These are phyloP conservation scores for Tylopilus sp. DNA, from an alignment of 1,284 basidiomycete genomes.

Conservation along the genomic window DNA sequence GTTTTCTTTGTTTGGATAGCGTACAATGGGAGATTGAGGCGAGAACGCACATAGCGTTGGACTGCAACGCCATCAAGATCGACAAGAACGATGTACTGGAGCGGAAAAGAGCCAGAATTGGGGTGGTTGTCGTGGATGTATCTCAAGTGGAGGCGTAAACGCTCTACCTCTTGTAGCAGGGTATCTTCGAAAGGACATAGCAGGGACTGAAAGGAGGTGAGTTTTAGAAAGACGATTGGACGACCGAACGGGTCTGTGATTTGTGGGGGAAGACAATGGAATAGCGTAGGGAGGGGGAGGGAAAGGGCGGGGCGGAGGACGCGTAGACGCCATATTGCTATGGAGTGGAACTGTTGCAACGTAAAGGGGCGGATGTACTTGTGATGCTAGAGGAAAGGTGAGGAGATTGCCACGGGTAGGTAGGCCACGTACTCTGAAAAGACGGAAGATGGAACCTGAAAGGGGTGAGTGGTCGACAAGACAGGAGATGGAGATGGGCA, in stretches of 20 bases:
- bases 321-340: constrained; percentile 55
- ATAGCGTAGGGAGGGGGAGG: constrained; percentile 28
- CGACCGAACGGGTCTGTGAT: constrained; percentile 57
- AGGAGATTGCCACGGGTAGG: not conserved
- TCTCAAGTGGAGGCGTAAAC: constrained; percentile 46
- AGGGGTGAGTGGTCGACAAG: not conserved
- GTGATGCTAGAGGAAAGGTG: constrained; percentile 48
- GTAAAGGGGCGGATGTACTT: constrained; percentile 61
- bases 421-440: constrained; percentile 48
- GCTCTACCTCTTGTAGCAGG: constrained; percentile 51
- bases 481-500: constrained; percentile 12
- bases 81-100: constrained; percentile 70
- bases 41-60: constrained; percentile 51
- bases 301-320: constrained; percentile 40
- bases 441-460: constrained; percentile 62
- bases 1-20: constrained; percentile 1
- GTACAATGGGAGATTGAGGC: constrained; percentile 11
- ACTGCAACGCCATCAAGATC: constrained; percentile 61
- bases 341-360: constrained; percentile 55
- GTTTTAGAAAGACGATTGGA: constrained; percentile 52
- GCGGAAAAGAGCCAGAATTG: constrained; percentile 32
- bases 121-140: constrained; percentile 36
- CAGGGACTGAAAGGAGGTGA: constrained; percentile 35
- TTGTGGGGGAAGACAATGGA: constrained; percentile 50
- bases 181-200: constrained; percentile 39